These are phyloP conservation scores for Astragalus glycyphyllos DNA, from an alignment of 306 rosid genomes.

Conservation along the genomic window DNA sequence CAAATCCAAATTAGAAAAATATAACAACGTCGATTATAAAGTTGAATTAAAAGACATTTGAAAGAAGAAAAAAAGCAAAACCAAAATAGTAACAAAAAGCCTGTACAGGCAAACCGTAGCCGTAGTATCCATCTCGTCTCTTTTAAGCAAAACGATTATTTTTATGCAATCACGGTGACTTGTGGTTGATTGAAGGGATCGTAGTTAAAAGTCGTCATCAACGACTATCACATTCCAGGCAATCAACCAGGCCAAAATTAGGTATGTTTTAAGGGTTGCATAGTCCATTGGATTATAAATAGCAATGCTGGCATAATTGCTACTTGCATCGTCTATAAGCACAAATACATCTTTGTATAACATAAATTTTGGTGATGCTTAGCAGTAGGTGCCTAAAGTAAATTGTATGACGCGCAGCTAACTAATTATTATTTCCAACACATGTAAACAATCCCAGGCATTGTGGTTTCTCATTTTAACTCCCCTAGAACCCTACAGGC, in stretches of 20 bases:
- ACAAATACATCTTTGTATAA: neutral
- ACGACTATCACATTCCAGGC: neutral
- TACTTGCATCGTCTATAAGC: slow-evolving; percentile 6
- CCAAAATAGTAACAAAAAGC: neutral
- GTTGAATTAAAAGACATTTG: neutral
- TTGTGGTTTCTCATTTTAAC: neutral
- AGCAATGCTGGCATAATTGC: neutral
- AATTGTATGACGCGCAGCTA: too few species aligned
- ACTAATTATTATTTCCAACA: neutral
- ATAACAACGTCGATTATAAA: too few species aligned
- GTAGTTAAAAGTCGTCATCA: neutral
- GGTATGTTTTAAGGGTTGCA: neutral
- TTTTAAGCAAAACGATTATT: neutral
- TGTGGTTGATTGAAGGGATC: too few species aligned
- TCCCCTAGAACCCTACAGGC: neutral
- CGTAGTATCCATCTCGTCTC: neutral
- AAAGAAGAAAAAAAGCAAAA: neutral
- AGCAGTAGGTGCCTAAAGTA: neutral
- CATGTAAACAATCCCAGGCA: neutral
- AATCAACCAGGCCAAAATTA: neutral
- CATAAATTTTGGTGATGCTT: neutral
- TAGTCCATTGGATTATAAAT: neutral
- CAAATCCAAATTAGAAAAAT: neutral
- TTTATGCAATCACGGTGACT: too few species aligned
- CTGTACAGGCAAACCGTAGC: neutral